Base-by-base conservation (phyloP, 2,329 filamentous ascomycete species). In the Fusarium sororula region DNA sequence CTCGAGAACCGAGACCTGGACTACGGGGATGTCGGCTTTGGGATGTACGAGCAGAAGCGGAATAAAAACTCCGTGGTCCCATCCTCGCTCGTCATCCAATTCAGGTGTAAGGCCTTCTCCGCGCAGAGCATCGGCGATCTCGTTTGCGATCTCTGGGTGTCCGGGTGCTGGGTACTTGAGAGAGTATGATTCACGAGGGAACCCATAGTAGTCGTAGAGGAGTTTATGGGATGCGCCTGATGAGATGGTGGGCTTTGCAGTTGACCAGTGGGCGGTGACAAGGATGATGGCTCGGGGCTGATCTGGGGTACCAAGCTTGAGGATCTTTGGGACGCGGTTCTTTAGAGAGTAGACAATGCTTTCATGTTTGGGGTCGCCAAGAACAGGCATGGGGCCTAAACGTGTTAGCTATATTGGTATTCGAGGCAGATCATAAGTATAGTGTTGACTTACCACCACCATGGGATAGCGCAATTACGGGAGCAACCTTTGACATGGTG, bases 11-110 rank as follows among this genome's bases (percentile, higher is more conserved):
- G 86, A 89, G 62, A 90, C 75, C 77, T 90, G 89, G n/a, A 91
- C 82, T 37, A 90, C 83, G 54, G 89, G 89, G 6, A 89, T 78
- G 64, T 84, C 80, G 72, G 88, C 89, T 47, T 81, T 74, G 26
- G 89, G 89, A 63, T 86, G 80, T 74, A 88, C 85, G 48, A 90
- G 86, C 51, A 85, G 83, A 80, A 90, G 82, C 12, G 89, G 89
- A 32, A 90, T 80, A 78, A 90, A 90, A 65, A 90, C 88, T 81
- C 89, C 89, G 77, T 90, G 89, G 77, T 90, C 89, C 89, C 89
- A 90, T 66, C 85, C 82, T 45, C 85, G 83, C 64, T 79, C 58
- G 20, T 61, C 71, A 68, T 87, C 82, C 18, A 87, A 79, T 18
- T 69, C 70, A 5, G 83, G 80, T 20, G 79, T 72, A 0, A 90